Percentiles rank a stretch among this genome's conserved stretches.
Evolutionary conservation across 768 basidiomycete species (phyloP).

Genomic region (Nidularia sp.): DNA sequence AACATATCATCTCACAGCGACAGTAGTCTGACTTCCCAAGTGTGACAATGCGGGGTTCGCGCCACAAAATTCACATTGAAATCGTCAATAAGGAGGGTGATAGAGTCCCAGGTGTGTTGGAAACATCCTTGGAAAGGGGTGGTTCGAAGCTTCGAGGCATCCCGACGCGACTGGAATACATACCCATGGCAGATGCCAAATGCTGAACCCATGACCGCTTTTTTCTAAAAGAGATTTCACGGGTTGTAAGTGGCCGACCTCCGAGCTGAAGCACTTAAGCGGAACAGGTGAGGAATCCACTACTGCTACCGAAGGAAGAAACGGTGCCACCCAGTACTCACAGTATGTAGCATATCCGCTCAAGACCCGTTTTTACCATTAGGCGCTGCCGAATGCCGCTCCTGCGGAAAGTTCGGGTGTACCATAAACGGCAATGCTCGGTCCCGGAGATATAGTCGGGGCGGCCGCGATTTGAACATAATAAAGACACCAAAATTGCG

Average conservation of each 20-base stretch:
- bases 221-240: neutral
- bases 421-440: too few species aligned
- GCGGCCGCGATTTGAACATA: too few species aligned
- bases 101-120: neutral
- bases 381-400: neutral
- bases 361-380: neutral
- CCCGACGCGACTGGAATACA: neutral
- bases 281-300: neutral
- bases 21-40: too few species aligned
- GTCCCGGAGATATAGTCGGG: too few species aligned
- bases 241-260: neutral
- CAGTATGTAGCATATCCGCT: too few species aligned
- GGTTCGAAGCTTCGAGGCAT: neutral
- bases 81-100: too few species aligned
- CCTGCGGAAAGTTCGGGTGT: too few species aligned
- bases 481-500: too few species aligned
- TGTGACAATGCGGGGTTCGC: too few species aligned
- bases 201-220: neutral
- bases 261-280: neutral
- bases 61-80: too few species aligned
- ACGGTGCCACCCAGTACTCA: too few species aligned
- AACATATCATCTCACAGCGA: too few species aligned
- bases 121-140: neutral
- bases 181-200: neutral
- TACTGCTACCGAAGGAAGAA: neutral